A percentile compares a stretch with the other conserved stretches of the same genome.
phyloP scores from a whole-genome alignment of 805 yeast genomes.

The Pichia manshurica region DNA sequence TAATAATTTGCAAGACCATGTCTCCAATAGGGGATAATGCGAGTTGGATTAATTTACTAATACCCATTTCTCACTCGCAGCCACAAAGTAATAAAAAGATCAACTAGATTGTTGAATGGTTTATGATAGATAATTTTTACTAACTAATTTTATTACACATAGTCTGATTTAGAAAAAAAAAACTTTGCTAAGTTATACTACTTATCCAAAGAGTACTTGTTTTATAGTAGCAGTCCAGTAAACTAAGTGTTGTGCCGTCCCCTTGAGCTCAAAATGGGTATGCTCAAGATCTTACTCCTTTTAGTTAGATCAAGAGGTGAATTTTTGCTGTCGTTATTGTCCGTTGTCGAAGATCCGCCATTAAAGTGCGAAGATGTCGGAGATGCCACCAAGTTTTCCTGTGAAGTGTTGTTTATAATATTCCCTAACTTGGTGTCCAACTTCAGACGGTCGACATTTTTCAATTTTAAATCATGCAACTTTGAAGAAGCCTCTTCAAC shows the following conservation, averaged over 20 bases:
- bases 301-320: slow-evolving; percentile 1
- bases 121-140: too few species aligned
- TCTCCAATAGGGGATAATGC: background rate
- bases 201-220: too few species aligned
- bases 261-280: slow-evolving; percentile 30
- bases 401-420: slow-evolving; percentile 21
- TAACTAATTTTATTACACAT: too few species aligned
- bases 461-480: slow-evolving; percentile 24
- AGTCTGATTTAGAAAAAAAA: too few species aligned
- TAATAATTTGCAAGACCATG: background rate
- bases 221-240: too few species aligned
- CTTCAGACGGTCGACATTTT: slow-evolving; percentile 26
- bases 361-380: slow-evolving; percentile 1
- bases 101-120: too few species aligned
- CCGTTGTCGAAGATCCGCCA: background rate
- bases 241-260: slow-evolving; percentile 14
- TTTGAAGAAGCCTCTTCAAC: slow-evolving; percentile 27
- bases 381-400: slow-evolving; percentile 17
- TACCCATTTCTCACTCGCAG: too few species aligned
- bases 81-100: background rate
- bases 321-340: background rate
- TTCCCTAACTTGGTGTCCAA: slow-evolving; percentile 26
- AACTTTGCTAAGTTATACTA: too few species aligned
- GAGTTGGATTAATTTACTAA: too few species aligned
- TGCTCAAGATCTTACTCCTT: slow-evolving; percentile 22